A percentile compares a stretch with the other conserved stretches of the same genome.
phyloP scores from a whole-genome alignment of 1,139 yeast genomes.

The Geotrichum citri-aurantii region DNA sequence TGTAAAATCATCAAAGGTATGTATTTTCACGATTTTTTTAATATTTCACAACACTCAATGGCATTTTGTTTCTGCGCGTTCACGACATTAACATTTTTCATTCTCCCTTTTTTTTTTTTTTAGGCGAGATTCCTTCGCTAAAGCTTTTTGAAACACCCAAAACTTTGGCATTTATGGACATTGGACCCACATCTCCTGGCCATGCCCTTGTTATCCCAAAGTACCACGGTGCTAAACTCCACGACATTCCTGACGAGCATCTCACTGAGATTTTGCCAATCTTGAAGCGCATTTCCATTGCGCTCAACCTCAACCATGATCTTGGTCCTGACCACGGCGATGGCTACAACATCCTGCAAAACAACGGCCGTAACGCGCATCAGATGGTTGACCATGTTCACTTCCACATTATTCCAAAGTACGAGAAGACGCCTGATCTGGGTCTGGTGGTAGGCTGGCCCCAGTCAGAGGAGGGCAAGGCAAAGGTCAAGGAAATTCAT shows the following conservation, averaged over 20 bases:
- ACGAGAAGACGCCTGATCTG: slow-evolving; percentile 45
- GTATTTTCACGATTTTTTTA: background rate
- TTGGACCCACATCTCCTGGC: slow-evolving; percentile 84
- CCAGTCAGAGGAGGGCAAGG: slow-evolving; percentile 54
- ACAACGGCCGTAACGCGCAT: slow-evolving; percentile 90
- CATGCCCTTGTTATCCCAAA: slow-evolving; percentile 89
- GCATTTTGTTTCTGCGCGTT: too few relatives aligned
- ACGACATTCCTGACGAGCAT: slow-evolving; percentile 86
- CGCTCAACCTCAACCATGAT: slow-evolving; percentile 52
- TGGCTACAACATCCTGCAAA: slow-evolving; percentile 86
- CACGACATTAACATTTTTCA: too few relatives aligned
- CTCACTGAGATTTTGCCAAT: slow-evolving; percentile 79
- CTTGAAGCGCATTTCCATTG: slow-evolving; percentile 75
- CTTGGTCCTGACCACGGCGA: slow-evolving; percentile 54
- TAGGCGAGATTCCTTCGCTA: slow-evolving; percentile 85
- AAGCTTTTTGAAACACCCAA: slow-evolving; percentile 78
- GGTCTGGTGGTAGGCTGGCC: slow-evolving; percentile 94
- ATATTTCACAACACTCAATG: background rate
- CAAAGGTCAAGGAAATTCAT: slow-evolving; percentile 63
- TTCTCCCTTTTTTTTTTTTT: background rate
- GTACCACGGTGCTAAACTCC: slow-evolving; percentile 85
- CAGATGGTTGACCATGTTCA: slow-evolving; percentile 95
- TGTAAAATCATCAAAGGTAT: slow-evolving; percentile 62
- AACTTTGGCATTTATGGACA: slow-evolving; percentile 80
- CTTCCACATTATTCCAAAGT: slow-evolving; percentile 91